These are phyloP conservation scores for Penicillium sp. DNA, from an alignment of 2,329 filamentous ascomycete species.

Conservation along the genomic window DNA sequence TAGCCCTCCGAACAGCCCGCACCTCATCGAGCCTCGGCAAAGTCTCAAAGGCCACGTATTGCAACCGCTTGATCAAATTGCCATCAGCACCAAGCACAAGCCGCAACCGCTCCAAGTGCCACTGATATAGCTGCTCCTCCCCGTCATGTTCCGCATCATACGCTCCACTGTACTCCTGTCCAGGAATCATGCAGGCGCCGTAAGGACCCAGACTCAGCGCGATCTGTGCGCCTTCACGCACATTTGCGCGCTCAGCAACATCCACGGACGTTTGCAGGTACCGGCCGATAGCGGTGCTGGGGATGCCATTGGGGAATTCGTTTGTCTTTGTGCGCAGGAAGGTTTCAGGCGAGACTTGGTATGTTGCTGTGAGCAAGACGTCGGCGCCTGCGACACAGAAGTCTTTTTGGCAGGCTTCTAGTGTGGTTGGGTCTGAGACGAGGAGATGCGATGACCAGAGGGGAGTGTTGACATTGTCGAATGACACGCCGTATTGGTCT, in stretches of 20 bases:
- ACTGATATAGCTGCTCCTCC: conserved; percentile 49
- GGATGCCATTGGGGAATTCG: conserved; percentile 47
- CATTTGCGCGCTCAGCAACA: conserved; percentile 37
- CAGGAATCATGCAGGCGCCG: conserved; percentile 64
- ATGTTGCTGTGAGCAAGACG: conserved; percentile 66
- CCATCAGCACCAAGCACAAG: conserved; percentile 50
- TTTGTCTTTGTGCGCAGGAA: conserved; percentile 54
- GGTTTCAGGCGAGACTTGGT: conserved; percentile 61
- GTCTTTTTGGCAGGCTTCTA: conserved; percentile 57
- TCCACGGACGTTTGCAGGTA: conserved; percentile 44
- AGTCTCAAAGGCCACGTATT: conserved; percentile 65
- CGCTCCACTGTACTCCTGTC: conserved; percentile 62
- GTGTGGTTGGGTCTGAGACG: conserved; percentile 52
- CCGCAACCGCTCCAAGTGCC: conserved; percentile 58
- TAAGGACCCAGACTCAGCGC: conserved; percentile 67
- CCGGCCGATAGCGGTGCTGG: conserved; percentile 37
- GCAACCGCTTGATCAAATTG: conserved; percentile 43
- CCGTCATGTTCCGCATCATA: conserved; percentile 56
- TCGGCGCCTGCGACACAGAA: conserved; percentile 61
- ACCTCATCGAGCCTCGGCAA: conserved; percentile 65
- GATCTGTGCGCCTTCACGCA: conserved; percentile 12
- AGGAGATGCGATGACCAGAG: conserved; percentile 70
- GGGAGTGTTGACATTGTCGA: conserved; percentile 51
- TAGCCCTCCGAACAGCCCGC: conserved; percentile 48
- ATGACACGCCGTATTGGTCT: conserved; percentile 55